Evolutionary conservation across 75 land plant genomes (phyloP).

Genomic region (Ceratopteris richardii): DNA sequence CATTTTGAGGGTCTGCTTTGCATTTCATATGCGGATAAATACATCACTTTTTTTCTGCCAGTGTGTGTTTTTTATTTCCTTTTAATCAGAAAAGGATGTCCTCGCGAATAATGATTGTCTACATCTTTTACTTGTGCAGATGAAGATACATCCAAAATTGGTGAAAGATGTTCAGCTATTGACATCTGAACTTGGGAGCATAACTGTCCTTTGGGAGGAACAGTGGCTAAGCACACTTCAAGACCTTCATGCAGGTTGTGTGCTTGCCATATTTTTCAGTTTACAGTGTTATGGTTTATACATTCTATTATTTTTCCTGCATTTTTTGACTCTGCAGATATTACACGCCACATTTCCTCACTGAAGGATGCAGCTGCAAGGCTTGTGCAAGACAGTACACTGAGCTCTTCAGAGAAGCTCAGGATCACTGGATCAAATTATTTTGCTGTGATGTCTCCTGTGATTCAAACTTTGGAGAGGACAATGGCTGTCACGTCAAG

Average conservation of each 20-base stretch:
- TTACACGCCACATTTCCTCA: conserved; percentile 71
- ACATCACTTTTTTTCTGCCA: too few species aligned
- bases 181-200: conserved; percentile 73
- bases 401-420: conserved; percentile 64
- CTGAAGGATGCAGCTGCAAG: conserved; percentile 85
- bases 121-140: conserved; percentile 39
- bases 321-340: conserved; percentile 49
- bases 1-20: too few species aligned
- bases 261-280: not conserved
- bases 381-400: conserved; percentile 72
- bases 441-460: conserved; percentile 94
- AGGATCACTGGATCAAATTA: conserved; percentile 93
- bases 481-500: conserved; percentile 81
- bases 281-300: not conserved
- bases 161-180: conserved; percentile 80
- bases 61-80: too few species aligned
- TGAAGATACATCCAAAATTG: conserved; percentile 76
- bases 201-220: conserved; percentile 99
- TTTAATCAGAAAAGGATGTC: too few species aligned
- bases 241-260: conserved; percentile 87
- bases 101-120: too few species aligned
- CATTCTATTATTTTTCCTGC: not conserved
- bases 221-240: conserved; percentile 98
- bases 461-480: conserved; percentile 81
- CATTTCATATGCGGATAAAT: too few species aligned